Conservation (phyloP, 306 rosid genomes). For the Senna siamea region DNA sequence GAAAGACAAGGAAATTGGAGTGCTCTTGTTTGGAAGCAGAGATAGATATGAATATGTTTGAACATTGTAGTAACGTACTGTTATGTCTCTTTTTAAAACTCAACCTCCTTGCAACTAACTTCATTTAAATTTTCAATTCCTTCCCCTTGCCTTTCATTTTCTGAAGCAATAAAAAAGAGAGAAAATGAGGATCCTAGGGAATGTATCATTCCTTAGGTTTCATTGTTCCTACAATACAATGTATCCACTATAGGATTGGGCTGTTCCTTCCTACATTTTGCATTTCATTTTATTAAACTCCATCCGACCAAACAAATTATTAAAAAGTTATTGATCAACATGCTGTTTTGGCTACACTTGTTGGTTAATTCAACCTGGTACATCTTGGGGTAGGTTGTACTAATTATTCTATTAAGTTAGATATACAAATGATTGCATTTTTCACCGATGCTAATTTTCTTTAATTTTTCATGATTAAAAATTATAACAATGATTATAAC, state of each 20-base stretch:
- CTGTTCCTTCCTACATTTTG: background rate
- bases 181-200: conserved; percentile 3
- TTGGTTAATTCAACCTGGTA: conserved; percentile 1
- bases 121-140: background rate
- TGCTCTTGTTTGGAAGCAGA: conserved; percentile 16
- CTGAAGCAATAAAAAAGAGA: background rate
- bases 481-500: no score
- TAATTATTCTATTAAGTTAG: background rate
- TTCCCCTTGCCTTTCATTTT: background rate
- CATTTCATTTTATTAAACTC: conserved; percentile 6
- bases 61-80: background rate
- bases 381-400: background rate
- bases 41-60: conserved; percentile 11
- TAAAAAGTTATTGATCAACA: background rate
- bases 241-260: background rate
- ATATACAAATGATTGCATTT: background rate
- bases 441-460: no score
- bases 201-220: no score
- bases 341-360: conserved; percentile 4
- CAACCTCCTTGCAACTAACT: background rate
- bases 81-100: background rate
- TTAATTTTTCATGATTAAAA: no score
- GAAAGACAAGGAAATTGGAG: conserved; percentile 5
- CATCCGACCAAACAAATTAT: conserved; percentile 7
- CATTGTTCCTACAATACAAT: no score